Evolutionary conservation across 2,329 filamentous ascomycete species (phyloP), one percentile per base, ranked within the genome.

Genomic region (Colletotrichum camelliae): DNA sequence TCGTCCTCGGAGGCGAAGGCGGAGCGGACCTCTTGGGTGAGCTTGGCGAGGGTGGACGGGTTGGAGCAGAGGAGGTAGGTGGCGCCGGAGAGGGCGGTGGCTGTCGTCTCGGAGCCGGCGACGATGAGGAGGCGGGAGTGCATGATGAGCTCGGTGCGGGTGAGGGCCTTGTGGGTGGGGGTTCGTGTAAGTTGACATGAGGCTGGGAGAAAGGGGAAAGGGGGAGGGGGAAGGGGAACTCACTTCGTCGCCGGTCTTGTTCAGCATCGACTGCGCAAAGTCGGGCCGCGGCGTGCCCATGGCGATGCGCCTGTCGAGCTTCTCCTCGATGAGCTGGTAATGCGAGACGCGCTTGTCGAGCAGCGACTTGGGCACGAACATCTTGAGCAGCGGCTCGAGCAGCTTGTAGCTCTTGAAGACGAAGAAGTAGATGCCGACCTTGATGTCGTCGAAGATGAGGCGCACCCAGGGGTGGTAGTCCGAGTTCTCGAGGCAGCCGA

Each of bases 1-100:
- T 87, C 83, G 1, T 83, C 80, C 29, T 84, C 81, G 0, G 67
- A 78, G 3, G 77, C 66, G 68, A 87, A 87, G 1, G 80, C 39
- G 1, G 78, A 73, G 2, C 86, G 82, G 5, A 88, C 79, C 77
- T 89, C 88, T 0, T 81, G 31, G 3, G 78, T 79, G 13, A 88
- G 67, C 35, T 78, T 84, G 10, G 80, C 61, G 16, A 85, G 75
- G 2, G 74, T 77, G 0, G 80, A 68, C 0, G 84, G 84, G 48
- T 85, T 83, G 7, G 65, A 79, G 1, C 80, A 72, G 8, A 86
- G 79, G n/a, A 81, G 77, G 70, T 79, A 85, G 0, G 78, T 79
- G 13, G 77, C 78, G 6, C 81, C 83, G 1, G 79, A 77, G 2
- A 84, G 79, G 1, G 80, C 60, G 0, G 83, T 82, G 7, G 84